Base-by-base conservation (phyloP, 306 rosid species). In the Crataegus laevigata region DNA sequence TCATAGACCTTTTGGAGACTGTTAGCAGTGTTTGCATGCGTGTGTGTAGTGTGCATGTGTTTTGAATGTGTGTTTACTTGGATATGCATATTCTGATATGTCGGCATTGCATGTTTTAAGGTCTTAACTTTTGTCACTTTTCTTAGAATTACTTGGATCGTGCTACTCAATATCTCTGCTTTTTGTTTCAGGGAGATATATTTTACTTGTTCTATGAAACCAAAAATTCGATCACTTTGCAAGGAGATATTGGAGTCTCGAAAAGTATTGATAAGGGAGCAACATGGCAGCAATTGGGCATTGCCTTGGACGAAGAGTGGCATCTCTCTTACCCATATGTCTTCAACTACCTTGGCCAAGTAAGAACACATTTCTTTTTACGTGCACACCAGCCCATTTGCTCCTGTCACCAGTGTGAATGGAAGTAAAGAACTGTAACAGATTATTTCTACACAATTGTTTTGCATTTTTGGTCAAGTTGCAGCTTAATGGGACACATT, bases 211-310 rank as follows among this genome's bases (percentile, higher is more conserved):
- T 96, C 83, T 96, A 89, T 4, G 99, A 96, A 86, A 88, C 98
- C 38, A 96, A 96, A 82, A 90, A 92, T 84, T 81, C 98, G 22
- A 68, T 92, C 61, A 88, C 96, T 7, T 71, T 89, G 87, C 96
- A 90, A 89, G 99, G 99, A 69, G 98, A 96, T 75, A 96, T 96
- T 74, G 99, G 99, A 25, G 99, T 90, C 67, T 89, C 99, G 15
- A 96, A 87, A 80, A 96, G 99, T 78, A 86, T 83, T 4, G 99
- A 96, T 64, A 88, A 83, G 78, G 99, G 99, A 79, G 99, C 96
- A 76, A 86, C 97, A 68, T 96, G 99, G 99, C 79, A 92, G 72
- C 97, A 84, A 62, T 75, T 92, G 57, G 99, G 99, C 81, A 81
- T 90, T 77, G 99, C 97, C 74, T 88, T 96, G 90, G 76, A 85